phyloP scores from a whole-genome alignment of 805 yeast genomes.

The Candida hispaniensis region DNA sequence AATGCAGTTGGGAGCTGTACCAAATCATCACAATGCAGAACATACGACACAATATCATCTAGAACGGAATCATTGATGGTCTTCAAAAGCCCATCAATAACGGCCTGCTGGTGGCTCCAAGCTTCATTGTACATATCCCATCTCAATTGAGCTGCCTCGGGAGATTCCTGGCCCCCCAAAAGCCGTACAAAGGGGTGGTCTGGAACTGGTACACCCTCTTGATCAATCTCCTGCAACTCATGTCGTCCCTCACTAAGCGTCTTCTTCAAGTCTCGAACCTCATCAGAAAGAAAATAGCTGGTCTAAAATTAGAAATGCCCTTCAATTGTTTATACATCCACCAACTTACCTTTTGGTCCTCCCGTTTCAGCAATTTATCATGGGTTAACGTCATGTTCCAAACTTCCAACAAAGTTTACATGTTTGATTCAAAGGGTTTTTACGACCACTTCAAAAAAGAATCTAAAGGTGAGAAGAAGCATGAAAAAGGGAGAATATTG shows the following conservation, averaged over 20 bases:
- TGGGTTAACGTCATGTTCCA: constrained; percentile 3
- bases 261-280: constrained; percentile 4
- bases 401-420: too few relatives aligned
- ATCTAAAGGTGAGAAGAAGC: neutral
- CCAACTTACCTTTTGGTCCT: constrained; percentile 15
- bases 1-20: constrained; percentile 24
- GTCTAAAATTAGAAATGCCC: too few relatives aligned
- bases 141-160: constrained; percentile 30
- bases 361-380: constrained; percentile 8
- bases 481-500: neutral
- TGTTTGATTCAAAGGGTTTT: constrained; percentile 7
- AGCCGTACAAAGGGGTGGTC: constrained; percentile 35
- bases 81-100: constrained; percentile 27
- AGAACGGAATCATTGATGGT: constrained; percentile 20
- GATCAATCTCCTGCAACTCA: too few relatives aligned
- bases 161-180: constrained; percentile 37
- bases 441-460: constrained; percentile 10
- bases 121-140: constrained; percentile 35
- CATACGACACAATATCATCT: constrained; percentile 18
- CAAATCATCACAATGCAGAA: constrained; percentile 17
- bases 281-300: constrained; percentile 7
- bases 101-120: constrained; percentile 30
- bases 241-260: too few relatives aligned
- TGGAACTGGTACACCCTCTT: neutral
- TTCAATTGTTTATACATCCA: too few relatives aligned